These are phyloP conservation scores for Plasmodium cynomolgi DNA, from an alignment of 169 alveolate genomes.

Conservation along the genomic window DNA sequence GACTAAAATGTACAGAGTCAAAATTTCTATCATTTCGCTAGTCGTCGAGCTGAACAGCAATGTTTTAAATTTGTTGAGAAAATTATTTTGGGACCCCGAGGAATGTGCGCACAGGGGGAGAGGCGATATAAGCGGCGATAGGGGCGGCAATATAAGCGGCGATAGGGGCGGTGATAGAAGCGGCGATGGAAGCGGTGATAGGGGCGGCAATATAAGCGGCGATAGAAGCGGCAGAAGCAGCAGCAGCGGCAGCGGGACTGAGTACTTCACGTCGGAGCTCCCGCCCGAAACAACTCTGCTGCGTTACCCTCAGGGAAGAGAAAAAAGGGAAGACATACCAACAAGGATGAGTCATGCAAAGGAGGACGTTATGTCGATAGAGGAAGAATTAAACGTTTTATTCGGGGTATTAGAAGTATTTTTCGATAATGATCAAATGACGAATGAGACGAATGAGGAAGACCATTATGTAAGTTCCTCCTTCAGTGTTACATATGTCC, in stretches of 20 bases:
- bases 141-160: too few relatives aligned
- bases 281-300: background rate
- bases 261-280: background rate
- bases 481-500: background rate
- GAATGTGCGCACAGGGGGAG: background rate
- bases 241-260: too few relatives aligned
- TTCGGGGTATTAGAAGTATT: slow-evolving; percentile 4
- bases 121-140: too few relatives aligned
- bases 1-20: background rate
- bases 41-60: background rate
- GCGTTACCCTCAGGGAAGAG: background rate
- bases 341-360: background rate
- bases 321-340: background rate
- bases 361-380: background rate
- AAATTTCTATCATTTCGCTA: slow-evolving; percentile 1
- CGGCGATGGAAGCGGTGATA: too few relatives aligned
- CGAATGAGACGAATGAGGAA: background rate
- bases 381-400: slow-evolving; percentile 11
- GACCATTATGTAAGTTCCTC: background rate
- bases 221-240: too few relatives aligned
- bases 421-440: background rate
- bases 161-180: too few relatives aligned
- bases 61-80: background rate
- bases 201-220: too few relatives aligned
- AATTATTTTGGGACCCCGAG: background rate